Conservation (phyloP, 2,329 filamentous ascomycete species). For the Graphilbum fragrans region DNA sequence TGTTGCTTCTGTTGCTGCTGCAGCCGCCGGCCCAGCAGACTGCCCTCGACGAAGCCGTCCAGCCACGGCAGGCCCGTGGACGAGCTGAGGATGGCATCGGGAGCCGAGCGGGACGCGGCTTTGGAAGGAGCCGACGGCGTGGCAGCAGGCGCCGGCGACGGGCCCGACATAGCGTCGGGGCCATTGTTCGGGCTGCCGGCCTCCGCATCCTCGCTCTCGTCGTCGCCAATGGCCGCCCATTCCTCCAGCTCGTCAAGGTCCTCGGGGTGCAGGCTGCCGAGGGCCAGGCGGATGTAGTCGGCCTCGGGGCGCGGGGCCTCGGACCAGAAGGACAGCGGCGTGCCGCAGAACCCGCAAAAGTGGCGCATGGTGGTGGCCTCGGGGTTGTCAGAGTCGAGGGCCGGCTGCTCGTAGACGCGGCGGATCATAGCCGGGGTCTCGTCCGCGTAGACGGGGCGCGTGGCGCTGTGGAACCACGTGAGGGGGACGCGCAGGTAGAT, state of each 20-base stretch:
- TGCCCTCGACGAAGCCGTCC: conserved; percentile 67
- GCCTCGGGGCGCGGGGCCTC: conserved; percentile 60
- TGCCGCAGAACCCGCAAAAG: conserved; percentile 90
- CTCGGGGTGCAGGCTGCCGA: conserved; percentile 63
- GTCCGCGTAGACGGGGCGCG: conserved; percentile 64
- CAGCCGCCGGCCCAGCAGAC: conserved; percentile 55
- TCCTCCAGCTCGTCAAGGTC: conserved; percentile 65
- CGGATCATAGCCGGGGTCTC: conserved; percentile 59
- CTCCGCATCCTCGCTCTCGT: conserved; percentile 15
- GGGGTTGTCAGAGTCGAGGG: conserved; percentile 12
- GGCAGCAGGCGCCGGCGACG: too few species aligned
- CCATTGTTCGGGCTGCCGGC: conserved; percentile 13
- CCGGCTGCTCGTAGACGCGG: conserved; percentile 47
- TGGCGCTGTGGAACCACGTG: conserved; percentile 66
- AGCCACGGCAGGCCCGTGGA: conserved; percentile 64
- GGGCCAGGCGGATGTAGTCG: conserved; percentile 66
- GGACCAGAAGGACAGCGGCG: conserved; percentile 72
- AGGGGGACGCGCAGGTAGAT: conserved; percentile 78
- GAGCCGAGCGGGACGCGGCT: conserved; percentile 15
- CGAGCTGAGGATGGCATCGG: conserved; percentile 41
- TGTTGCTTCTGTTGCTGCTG: conserved; percentile 43
- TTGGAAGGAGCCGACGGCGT: background rate
- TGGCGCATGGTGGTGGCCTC: conserved; percentile 47
- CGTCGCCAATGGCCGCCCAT: conserved; percentile 47
- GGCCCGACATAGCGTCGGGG: background rate